Base-by-base conservation (phyloP, 148 eudicot genomes). In the Silene latifolia region DNA sequence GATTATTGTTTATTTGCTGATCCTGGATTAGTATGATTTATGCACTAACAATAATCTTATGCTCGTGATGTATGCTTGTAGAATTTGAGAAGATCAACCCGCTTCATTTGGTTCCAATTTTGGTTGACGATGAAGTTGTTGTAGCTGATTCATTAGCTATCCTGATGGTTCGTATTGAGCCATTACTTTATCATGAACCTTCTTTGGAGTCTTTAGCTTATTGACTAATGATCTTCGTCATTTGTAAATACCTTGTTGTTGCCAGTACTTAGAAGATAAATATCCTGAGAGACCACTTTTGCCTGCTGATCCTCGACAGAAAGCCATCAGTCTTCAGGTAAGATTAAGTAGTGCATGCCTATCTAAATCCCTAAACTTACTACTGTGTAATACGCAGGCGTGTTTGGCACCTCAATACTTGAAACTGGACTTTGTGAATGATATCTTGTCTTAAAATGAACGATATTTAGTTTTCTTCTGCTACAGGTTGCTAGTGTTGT, bases 101-200 rank as follows among this genome's bases (percentile, higher is more conserved):
- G 5, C 87, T 88, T 48, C 79, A 77, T 76, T 82, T 42, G 21
- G 91, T 90, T 56, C 94, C 91, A 3, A 87, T 75, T 48, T 81
- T 90, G 68, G 86, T 86, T 74, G 94, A 90, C 77, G 86, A 85
- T 21, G 87, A 83, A 62, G 71, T 81, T 42, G 81, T 83, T 74
- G 77, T 90, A 73, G 79, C 91, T 15, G 94, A 90, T 73, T 88
- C 91, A 8, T 80, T 76, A 83, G 91, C 94, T 46, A 88, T 90
- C 75, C 76, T 90, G 57, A 69, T 90, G 89, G 94, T 90, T 27
- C 14, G 83, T 80, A 42, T n/a, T 44, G 35, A 9, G n/a, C 61
- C 8, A 46, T 8, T 76, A 70, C 47, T 58, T 76, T 8, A 14
- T 67, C 46, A 17, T 61, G n/a, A 53, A 20, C 4, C 56, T 71